A percentile compares a stretch with the other conserved stretches of the same genome.
Evolutionary conservation across 352 stramenopile species (phyloP).

Genomic region (Saprolegnia parasitica): DNA sequence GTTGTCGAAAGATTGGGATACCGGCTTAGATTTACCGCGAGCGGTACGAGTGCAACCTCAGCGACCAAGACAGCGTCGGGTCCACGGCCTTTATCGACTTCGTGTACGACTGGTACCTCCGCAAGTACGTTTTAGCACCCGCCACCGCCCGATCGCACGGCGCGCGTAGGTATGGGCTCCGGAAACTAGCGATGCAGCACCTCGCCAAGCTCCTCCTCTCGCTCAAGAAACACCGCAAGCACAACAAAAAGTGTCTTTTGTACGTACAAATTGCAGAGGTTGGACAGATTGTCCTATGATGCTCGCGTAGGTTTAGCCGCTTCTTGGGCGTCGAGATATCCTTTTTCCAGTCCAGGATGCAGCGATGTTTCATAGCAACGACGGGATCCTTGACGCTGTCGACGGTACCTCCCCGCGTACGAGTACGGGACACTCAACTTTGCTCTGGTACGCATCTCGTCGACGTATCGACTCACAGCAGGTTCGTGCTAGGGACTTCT

Average conservation of each 20-base stretch:
- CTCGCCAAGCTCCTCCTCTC: constrained; percentile 75
- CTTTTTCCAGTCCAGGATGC: too few relatives aligned
- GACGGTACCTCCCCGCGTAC: background rate
- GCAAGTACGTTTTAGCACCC: constrained; percentile 51
- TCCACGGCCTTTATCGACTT: constrained; percentile 81
- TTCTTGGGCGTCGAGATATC: constrained; percentile 66
- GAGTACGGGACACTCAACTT: constrained; percentile 76
- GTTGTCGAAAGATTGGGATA: too few relatives aligned
- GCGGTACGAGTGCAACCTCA: constrained; percentile 59
- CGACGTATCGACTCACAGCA: background rate
- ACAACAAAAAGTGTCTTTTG: constrained; percentile 58
- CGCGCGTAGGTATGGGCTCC: constrained; percentile 48
- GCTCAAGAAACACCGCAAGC: constrained; percentile 65
- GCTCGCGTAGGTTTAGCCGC: constrained; percentile 30
- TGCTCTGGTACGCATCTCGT: constrained; percentile 39
- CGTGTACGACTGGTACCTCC: constrained; percentile 80
- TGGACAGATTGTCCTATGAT: background rate
- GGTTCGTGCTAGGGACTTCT: background rate
- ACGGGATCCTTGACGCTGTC: constrained; percentile 22
- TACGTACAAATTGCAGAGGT: constrained; percentile 34
- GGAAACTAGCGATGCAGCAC: constrained; percentile 66
- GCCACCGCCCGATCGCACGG: background rate
- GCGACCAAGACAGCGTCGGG: constrained; percentile 63
- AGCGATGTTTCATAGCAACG: too few relatives aligned
- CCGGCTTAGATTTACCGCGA: constrained; percentile 65